A percentile compares a stretch with the other conserved stretches of the same genome.
These are phyloP conservation scores for Capsicum rhomboideum DNA, from an alignment of 257 asterid species.

Conservation along the genomic window DNA sequence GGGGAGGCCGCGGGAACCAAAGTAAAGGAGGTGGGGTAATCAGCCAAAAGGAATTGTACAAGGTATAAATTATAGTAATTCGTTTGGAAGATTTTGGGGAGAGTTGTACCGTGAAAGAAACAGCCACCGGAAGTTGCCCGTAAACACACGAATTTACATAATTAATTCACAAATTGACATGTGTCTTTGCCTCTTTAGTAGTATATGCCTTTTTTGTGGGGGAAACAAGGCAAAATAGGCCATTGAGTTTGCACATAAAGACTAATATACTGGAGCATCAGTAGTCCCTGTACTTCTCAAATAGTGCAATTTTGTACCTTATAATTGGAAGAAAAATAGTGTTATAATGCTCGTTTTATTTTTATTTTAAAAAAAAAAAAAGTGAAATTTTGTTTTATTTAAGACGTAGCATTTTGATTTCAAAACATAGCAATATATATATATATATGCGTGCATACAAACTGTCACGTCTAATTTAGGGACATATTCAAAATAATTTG, in stretches of 20 bases:
- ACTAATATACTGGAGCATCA: not conserved
- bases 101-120: not conserved
- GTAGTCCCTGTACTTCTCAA: not conserved
- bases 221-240: not conserved
- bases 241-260: not conserved
- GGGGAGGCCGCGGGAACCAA: too few relatives aligned
- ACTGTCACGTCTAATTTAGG: too few relatives aligned
- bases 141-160: not conserved
- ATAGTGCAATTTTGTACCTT: too few relatives aligned
- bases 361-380: too few relatives aligned
- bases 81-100: not conserved
- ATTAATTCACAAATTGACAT: not conserved
- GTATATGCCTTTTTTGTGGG: not conserved
- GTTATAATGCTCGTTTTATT: too few relatives aligned
- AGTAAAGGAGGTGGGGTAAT: not conserved
- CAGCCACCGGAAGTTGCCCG: not conserved
- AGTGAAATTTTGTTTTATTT: too few relatives aligned
- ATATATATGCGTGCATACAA: too few relatives aligned
- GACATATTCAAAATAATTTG: too few relatives aligned
- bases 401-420: too few relatives aligned
- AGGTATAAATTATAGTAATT: not conserved
- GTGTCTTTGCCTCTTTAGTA: not conserved
- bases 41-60: not conserved
- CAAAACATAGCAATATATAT: too few relatives aligned
- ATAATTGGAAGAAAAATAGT: too few relatives aligned